A percentile compares a stretch with the other conserved stretches of the same genome.
Conservation (phyloP, 1,284 basidiomycete genomes). For the Hypsizygus ulmarius region DNA sequence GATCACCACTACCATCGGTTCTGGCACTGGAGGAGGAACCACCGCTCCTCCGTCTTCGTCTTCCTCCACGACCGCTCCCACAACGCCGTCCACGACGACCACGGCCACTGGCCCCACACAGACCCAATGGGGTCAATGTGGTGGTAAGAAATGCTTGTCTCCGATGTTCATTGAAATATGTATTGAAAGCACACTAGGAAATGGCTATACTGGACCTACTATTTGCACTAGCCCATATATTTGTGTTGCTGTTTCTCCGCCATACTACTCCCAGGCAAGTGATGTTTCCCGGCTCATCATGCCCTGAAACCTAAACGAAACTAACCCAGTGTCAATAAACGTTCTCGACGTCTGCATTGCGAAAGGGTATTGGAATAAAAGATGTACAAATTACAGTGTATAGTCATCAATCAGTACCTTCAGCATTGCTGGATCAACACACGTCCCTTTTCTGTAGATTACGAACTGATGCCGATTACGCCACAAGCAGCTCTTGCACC, state of each 20-base stretch:
- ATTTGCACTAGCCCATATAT: constrained; percentile 40
- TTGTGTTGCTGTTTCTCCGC: constrained; percentile 48
- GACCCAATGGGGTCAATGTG: constrained; percentile 53
- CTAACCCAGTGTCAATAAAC: constrained; percentile 24
- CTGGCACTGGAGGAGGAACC: constrained; percentile 29
- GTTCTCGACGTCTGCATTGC: not conserved
- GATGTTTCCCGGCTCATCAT: not conserved
- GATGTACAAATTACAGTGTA: too few relatives aligned
- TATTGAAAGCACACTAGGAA: constrained; percentile 27
- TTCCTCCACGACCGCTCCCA: constrained; percentile 26
- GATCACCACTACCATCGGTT: constrained; percentile 51
- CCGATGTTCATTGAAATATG: not conserved
- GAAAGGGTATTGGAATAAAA: too few relatives aligned
- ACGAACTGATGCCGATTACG: constrained; percentile 55
- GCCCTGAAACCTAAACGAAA: not conserved
- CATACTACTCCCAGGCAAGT: constrained; percentile 53
- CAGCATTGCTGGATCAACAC: not conserved
- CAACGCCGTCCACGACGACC: constrained; percentile 28
- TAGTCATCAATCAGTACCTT: too few relatives aligned
- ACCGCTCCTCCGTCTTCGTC: constrained; percentile 21
- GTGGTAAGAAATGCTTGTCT: constrained; percentile 31
- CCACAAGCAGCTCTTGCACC: constrained; percentile 60
- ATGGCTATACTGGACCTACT: constrained; percentile 48
- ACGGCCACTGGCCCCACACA: constrained; percentile 40
- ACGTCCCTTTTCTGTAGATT: not conserved